These are phyloP conservation scores for Peniophora sp. DNA, from an alignment of 1,284 basidiomycete genomes.

Conservation along the genomic window DNA sequence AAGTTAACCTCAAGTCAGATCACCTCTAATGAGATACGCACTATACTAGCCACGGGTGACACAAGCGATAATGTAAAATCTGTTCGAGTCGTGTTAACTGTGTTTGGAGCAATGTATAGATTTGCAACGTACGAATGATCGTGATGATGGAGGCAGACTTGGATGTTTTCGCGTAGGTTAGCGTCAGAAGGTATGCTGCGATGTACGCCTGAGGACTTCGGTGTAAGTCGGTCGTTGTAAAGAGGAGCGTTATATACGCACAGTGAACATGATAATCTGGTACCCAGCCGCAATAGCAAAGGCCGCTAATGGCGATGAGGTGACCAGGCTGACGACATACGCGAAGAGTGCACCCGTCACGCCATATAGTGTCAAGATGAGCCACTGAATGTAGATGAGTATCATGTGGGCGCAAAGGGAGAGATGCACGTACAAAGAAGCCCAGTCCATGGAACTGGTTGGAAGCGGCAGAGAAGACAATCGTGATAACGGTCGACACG, in stretches of 20 bases:
- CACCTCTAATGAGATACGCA: conserved; percentile 32
- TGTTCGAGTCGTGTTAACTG: conserved; percentile 13
- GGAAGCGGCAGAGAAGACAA: conserved; percentile 50
- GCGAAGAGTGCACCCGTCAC: conserved; percentile 61
- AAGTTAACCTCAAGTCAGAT: too few species aligned
- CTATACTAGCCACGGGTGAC: conserved; percentile 64
- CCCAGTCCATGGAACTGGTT: conserved; percentile 69
- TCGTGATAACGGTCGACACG: conserved; percentile 50
- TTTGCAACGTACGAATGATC: conserved; percentile 39
- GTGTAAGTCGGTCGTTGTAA: not conserved
- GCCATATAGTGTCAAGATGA: conserved; percentile 66
- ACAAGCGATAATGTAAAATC: conserved; percentile 63
- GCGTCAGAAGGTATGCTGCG: conserved; percentile 56
- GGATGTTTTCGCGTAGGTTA: conserved; percentile 63
- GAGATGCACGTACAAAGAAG: conserved; percentile 43
- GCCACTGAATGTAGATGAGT: conserved; percentile 39
- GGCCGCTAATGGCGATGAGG: conserved; percentile 62
- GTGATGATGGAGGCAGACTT: conserved; percentile 46
- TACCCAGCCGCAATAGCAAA: conserved; percentile 72
- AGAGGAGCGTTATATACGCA: conserved; percentile 23
- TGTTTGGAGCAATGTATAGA: not conserved
- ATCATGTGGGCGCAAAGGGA: not conserved
- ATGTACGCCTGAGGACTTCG: conserved; percentile 42
- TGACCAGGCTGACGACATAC: conserved; percentile 57
- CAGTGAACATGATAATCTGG: conserved; percentile 66